Percentiles rank a stretch among this genome's conserved stretches.
Evolutionary conservation across 192 early-diverging fungal species (phyloP).

Genomic region (Endogone sp.): DNA sequence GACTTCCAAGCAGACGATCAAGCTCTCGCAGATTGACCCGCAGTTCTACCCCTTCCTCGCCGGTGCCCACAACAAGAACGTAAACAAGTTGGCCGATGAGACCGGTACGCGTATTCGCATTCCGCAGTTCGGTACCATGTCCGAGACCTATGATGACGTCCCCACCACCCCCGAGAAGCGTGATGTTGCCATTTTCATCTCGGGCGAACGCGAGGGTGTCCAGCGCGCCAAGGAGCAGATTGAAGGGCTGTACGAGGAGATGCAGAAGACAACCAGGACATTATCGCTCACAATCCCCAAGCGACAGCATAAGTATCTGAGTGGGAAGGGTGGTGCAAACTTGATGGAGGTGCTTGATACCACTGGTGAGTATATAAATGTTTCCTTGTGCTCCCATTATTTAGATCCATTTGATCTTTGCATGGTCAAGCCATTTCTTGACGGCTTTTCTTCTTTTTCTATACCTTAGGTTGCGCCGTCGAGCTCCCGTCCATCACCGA

Average conservation of each 20-base stretch:
- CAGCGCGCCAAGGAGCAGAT: constrained; percentile 60
- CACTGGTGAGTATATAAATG: constrained; percentile 43
- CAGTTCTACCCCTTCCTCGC: constrained; percentile 81
- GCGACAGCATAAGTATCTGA: constrained; percentile 89
- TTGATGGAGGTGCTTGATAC: constrained; percentile 81
- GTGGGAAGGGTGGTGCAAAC: constrained; percentile 73
- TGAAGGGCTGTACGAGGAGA: constrained; percentile 49
- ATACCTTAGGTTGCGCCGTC: constrained; percentile 71
- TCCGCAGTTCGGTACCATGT: constrained; percentile 52
- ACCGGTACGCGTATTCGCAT: constrained; percentile 74
- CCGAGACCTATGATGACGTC: constrained; percentile 35
- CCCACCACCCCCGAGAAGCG: constrained; percentile 8
- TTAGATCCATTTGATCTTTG: not conserved
- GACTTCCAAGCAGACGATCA: constrained; percentile 65
- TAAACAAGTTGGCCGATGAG: constrained; percentile 55
- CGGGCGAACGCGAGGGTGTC: constrained; percentile 75
- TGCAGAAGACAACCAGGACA: constrained; percentile 63
- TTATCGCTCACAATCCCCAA: constrained; percentile 75
- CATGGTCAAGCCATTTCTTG: not conserved
- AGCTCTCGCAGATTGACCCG: constrained; percentile 63
- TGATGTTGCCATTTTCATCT: constrained; percentile 60
- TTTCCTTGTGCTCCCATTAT: no score
- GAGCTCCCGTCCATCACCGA: constrained; percentile 70
- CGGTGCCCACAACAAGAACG: constrained; percentile 63
- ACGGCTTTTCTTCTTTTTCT: not conserved